Base-by-base conservation (phyloP, 305 asterid species). In the Fraxinus floribunda region DNA sequence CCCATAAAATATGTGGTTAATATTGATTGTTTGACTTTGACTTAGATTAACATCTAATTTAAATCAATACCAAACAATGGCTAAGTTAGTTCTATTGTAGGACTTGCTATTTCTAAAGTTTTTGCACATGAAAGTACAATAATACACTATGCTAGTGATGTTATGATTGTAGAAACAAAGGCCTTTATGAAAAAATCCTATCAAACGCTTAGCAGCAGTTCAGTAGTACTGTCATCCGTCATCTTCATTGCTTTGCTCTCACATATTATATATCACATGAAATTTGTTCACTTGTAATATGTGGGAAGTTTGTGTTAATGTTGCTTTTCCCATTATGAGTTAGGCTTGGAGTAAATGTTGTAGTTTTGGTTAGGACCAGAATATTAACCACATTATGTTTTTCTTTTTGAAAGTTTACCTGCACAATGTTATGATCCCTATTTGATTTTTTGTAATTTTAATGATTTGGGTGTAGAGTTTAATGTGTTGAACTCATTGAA, bases 141-240 rank as follows among this genome's bases (percentile, higher is more conserved):
- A 68, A 18, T 57, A 41, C 78, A 68, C n/a, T 49, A 34, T 15
- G 26, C 70, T 81, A 35, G 36, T 75, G 75, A 57, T 78, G 38
- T 79, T 39, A 57, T 75, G 83, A 15, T 75, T 76, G 70, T 81
- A 73, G 77, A 81, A 57, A 71, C 81, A 75, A 68, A 10, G 36
- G 9, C 39, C 75, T 30, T 70, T 30, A 1, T 70, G 18, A 30
- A 62, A 62, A 70, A 30, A 11, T 70, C 8, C 39, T 70, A 70
- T 70, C 38, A 29, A 68, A 70, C 2, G 22, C 75, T 30, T 70
- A 30, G 22, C 38, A 30, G 22, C 75, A 30, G 22, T 70, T 70
- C 75, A 70, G 13, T 66, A 26, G 36, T 70, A 16, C 72, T 16
- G 55, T n/a, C 66, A 80, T 64, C 60, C 24, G 4, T 78, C 75